These are phyloP conservation scores for Austroboletus niveus DNA, from an alignment of 1,284 basidiomycete genomes.

Conservation along the genomic window DNA sequence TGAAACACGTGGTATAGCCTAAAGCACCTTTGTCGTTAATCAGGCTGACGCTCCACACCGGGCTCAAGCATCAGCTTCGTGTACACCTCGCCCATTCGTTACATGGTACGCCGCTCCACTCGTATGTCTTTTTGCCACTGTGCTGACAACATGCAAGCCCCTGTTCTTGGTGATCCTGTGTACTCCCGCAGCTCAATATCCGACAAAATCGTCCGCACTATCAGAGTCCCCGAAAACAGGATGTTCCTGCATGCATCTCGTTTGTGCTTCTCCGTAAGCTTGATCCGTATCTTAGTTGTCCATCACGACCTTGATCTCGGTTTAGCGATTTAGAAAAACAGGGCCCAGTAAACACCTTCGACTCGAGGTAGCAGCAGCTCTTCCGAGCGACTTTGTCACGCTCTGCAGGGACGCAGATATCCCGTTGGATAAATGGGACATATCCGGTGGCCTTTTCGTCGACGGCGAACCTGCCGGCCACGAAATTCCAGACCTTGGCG, in stretches of 20 bases:
- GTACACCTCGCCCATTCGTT: slow-evolving; percentile 57
- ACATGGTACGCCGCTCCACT: slow-evolving; percentile 35
- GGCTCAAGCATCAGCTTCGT: slow-evolving; percentile 71
- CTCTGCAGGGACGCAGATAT: slow-evolving; percentile 47
- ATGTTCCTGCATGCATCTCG: slow-evolving; percentile 62
- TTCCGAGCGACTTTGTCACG: slow-evolving; percentile 49
- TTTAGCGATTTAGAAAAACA: slow-evolving; percentile 46
- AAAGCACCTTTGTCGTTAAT: slow-evolving; percentile 55
- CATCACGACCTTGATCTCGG: not conserved
- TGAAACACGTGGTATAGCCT: slow-evolving; percentile 35
- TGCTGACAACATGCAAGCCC: slow-evolving; percentile 42
- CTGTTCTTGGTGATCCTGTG: slow-evolving; percentile 59
- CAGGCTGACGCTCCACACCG: slow-evolving; percentile 55
- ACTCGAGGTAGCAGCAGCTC: slow-evolving; percentile 50
- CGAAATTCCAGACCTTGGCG: slow-evolving; percentile 40
- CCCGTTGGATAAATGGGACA: slow-evolving; percentile 34
- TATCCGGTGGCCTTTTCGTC: slow-evolving; percentile 46
- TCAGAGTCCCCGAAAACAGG: slow-evolving; percentile 43
- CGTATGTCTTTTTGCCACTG: slow-evolving; percentile 1
- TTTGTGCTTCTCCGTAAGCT: slow-evolving; percentile 52
- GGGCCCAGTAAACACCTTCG: slow-evolving; percentile 47
- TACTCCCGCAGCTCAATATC: slow-evolving; percentile 40
- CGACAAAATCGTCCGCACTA: slow-evolving; percentile 31
- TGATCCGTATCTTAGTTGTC: not conserved
- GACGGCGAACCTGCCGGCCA: slow-evolving; percentile 38